phyloP scores from a whole-genome alignment of 805 yeast genomes.

The Wickerhamiella brachini region DNA sequence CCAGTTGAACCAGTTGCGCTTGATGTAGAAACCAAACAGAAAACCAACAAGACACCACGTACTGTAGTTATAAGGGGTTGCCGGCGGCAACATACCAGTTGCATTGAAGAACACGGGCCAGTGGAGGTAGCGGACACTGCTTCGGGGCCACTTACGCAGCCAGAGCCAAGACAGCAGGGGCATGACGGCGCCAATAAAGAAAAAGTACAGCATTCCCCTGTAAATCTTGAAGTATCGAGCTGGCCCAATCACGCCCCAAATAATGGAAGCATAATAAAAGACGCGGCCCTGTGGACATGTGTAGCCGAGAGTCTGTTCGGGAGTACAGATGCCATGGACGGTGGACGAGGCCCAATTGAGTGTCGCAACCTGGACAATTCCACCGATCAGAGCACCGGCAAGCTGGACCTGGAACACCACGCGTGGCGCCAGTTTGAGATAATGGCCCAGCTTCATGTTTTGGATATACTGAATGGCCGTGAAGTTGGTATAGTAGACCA shows the following conservation, averaged over 20 bases:
- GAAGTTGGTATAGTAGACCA: slow-evolving; percentile 38
- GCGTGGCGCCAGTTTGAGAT: slow-evolving; percentile 49
- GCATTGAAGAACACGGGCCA: slow-evolving; percentile 56
- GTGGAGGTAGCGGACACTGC: slow-evolving; percentile 35
- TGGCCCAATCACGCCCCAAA: slow-evolving; percentile 60
- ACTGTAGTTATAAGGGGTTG: slow-evolving; percentile 54
- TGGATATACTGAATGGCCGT: slow-evolving; percentile 42
- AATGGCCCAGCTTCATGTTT: slow-evolving; percentile 53
- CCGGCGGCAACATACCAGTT: slow-evolving; percentile 57
- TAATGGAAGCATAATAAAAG: slow-evolving; percentile 41
- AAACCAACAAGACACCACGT: slow-evolving; percentile 42
- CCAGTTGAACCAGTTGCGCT: slow-evolving; percentile 46
- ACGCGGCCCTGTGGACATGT: slow-evolving; percentile 34
- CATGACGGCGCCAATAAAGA: slow-evolving; percentile 40
- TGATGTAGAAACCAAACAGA: slow-evolving; percentile 43
- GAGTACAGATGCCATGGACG: slow-evolving; percentile 31
- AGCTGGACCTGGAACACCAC: slow-evolving; percentile 41
- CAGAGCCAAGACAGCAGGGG: slow-evolving; percentile 30
- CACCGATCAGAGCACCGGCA: slow-evolving; percentile 32
- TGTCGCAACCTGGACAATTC: slow-evolving; percentile 31
- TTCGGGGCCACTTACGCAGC: slow-evolving; percentile 28
- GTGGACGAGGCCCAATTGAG: slow-evolving; percentile 30
- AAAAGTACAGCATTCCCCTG: slow-evolving; percentile 43
- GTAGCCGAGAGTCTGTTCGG: slow-evolving; percentile 32
- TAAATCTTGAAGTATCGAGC: slow-evolving; percentile 43